Percentiles rank a stretch among this genome's conserved stretches.
Conservation (phyloP, 148 eudicot species). For the Selenicereus undatus region DNA sequence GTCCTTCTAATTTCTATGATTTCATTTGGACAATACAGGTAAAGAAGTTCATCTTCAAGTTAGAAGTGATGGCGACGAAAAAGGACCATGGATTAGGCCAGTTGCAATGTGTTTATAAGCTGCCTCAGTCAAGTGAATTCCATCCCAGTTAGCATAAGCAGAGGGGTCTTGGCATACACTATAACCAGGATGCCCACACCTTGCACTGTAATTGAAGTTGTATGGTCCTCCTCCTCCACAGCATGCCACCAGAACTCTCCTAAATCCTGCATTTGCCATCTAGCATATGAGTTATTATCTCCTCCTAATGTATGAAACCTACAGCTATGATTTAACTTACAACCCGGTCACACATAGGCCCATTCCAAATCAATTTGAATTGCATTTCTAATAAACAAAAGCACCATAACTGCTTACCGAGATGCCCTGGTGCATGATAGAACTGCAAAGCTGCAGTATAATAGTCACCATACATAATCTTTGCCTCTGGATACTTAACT, state of each 20-base stretch:
- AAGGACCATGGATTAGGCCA: constrained; percentile 48
- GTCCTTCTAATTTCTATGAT: background rate
- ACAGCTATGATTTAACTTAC: too few relatives aligned
- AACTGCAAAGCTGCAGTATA: constrained; percentile 50
- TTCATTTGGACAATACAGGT: background rate
- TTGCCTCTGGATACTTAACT: constrained; percentile 46
- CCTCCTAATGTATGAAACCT: too few relatives aligned
- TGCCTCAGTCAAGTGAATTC: constrained; percentile 60
- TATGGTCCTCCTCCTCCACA: constrained; percentile 83
- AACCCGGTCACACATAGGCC: too few relatives aligned
- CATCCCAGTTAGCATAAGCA: constrained; percentile 59
- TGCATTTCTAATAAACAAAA: too few relatives aligned
- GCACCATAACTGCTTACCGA: constrained; percentile 34
- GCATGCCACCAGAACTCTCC: constrained; percentile 45
- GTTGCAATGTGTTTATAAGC: constrained; percentile 46
- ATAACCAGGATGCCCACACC: constrained; percentile 66
- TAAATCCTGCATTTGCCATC: constrained; percentile 41
- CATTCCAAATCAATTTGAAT: too few relatives aligned
- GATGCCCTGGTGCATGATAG: constrained; percentile 47
- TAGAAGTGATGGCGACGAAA: constrained; percentile 41
- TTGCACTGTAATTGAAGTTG: constrained; percentile 58
- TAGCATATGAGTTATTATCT: too few relatives aligned
- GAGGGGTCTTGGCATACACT: constrained; percentile 43
- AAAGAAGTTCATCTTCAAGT: background rate
- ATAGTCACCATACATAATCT: constrained; percentile 62